A percentile compares a stretch with the other conserved stretches of the same genome.
Evolutionary conservation across 345 rosid species (phyloP).

Genomic region (Brassica napus): Da-Ae NC_063438.1:3123001-3123500

Average conservation of each 20-base stretch:
- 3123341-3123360: slow-evolving; percentile 65
- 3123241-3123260: slow-evolving; percentile 20
- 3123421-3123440: slow-evolving; percentile 50
- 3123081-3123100: not conserved
- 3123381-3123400: slow-evolving; percentile 26
- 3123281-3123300: slow-evolving; percentile 52
- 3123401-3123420: slow-evolving; percentile 3
- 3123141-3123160: not conserved
- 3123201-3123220: slow-evolving; percentile 44
- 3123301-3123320: slow-evolving; percentile 30
- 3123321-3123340: slow-evolving; percentile 36
- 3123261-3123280: slow-evolving; percentile 52
- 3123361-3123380: slow-evolving; percentile 35
- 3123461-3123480: slow-evolving; percentile 69
- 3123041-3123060: not conserved
- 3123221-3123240: slow-evolving; percentile 8
- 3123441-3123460: slow-evolving; percentile 84
- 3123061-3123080: not conserved
- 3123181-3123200: slow-evolving; percentile 46
- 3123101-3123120: not conserved
- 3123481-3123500: slow-evolving; percentile 61
- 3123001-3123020: not conserved
- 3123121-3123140: not conserved
- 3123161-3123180: not conserved
- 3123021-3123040: not conserved